A percentile compares a stretch with the other conserved stretches of the same genome.
These are phyloP conservation scores for Ophiocordyceps camponoti-rufipedis DNA, from an alignment of 2,329 filamentous ascomycete genomes.

Conservation along the genomic window DNA sequence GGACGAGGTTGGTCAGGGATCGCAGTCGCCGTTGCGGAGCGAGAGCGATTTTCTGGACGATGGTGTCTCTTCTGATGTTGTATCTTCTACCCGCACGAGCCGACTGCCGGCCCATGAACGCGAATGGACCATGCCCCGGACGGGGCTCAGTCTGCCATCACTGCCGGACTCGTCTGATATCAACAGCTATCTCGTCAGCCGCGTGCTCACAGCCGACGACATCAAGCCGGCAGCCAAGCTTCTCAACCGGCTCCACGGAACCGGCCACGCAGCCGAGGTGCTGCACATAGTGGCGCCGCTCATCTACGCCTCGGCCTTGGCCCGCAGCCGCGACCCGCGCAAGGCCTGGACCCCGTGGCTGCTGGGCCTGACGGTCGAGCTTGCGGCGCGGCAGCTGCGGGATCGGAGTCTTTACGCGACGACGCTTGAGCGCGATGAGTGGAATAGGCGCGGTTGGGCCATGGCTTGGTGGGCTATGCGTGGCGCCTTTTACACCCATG, in stretches of 20 bases:
- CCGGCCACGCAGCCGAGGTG: slow-evolving; percentile 63
- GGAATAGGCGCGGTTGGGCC: slow-evolving; percentile 72
- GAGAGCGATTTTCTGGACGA: background rate
- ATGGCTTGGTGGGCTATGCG: slow-evolving; percentile 95
- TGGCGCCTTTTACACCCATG: slow-evolving; percentile 88
- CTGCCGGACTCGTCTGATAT: slow-evolving; percentile 71
- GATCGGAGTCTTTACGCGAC: slow-evolving; percentile 66
- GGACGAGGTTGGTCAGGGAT: slow-evolving; percentile 21
- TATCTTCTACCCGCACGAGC: slow-evolving; percentile 3
- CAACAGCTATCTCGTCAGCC: slow-evolving; percentile 68
- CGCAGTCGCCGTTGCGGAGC: slow-evolving; percentile 9
- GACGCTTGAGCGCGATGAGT: slow-evolving; percentile 74
- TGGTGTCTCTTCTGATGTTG: background rate
- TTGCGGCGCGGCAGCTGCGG: slow-evolving; percentile 67
- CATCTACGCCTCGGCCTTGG: slow-evolving; percentile 67
- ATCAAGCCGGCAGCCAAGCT: slow-evolving; percentile 82
- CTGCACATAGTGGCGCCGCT: slow-evolving; percentile 82
- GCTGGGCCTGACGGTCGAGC: slow-evolving; percentile 68
- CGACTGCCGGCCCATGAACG: slow-evolving; percentile 22
- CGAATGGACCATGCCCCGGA: slow-evolving; percentile 88
- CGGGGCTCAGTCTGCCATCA: slow-evolving; percentile 66
- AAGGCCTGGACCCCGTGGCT: slow-evolving; percentile 87
- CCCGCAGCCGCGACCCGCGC: slow-evolving; percentile 46
- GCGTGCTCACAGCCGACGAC: slow-evolving; percentile 87
- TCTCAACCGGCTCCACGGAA: slow-evolving; percentile 63